These are phyloP conservation scores for Microsporum audouinii DNA, from an alignment of 2,329 filamentous ascomycete genomes.

Conservation along the genomic window DNA sequence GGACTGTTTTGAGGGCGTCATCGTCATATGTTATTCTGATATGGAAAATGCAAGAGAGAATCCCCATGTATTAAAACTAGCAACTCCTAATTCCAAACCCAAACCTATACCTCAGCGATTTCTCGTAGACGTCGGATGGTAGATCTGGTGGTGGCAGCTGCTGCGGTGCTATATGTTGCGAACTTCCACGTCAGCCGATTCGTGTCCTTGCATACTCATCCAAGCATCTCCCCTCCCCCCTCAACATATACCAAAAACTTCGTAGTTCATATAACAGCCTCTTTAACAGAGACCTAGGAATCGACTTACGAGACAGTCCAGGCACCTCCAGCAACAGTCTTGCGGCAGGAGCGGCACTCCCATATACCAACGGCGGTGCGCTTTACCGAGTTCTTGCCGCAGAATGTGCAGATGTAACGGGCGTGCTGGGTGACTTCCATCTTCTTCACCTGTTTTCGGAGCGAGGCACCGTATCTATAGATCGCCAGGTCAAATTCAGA, in stretches of 20 bases:
- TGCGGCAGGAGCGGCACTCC: constrained; percentile 92
- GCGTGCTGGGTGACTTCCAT: constrained; percentile 99
- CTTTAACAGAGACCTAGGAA: constrained; percentile 8
- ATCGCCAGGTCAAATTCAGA: neutral
- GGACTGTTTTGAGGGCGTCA: neutral
- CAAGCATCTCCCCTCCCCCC: no score
- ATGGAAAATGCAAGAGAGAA: constrained; percentile 4
- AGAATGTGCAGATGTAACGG: constrained; percentile 96
- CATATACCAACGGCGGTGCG: constrained; percentile 88
- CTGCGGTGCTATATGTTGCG: constrained; percentile 56
- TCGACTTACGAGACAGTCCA: constrained; percentile 88
- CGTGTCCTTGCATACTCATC: neutral
- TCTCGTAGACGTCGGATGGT: constrained; percentile 95
- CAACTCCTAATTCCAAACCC: constrained; percentile 18
- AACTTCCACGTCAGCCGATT: constrained; percentile 3
- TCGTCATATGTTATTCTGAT: neutral
- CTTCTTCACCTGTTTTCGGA: constrained; percentile 99
- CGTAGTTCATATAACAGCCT: neutral
- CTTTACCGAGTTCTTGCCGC: constrained; percentile 91
- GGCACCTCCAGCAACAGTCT: constrained; percentile 85
- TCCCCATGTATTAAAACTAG: constrained; percentile 10
- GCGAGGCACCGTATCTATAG: constrained; percentile 91
- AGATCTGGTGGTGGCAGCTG: constrained; percentile 86
- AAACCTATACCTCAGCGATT: constrained; percentile 79
- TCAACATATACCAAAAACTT: neutral